phyloP scores from a whole-genome alignment of 768 basidiomycete species.

The Lyophyllum atratum region DNA sequence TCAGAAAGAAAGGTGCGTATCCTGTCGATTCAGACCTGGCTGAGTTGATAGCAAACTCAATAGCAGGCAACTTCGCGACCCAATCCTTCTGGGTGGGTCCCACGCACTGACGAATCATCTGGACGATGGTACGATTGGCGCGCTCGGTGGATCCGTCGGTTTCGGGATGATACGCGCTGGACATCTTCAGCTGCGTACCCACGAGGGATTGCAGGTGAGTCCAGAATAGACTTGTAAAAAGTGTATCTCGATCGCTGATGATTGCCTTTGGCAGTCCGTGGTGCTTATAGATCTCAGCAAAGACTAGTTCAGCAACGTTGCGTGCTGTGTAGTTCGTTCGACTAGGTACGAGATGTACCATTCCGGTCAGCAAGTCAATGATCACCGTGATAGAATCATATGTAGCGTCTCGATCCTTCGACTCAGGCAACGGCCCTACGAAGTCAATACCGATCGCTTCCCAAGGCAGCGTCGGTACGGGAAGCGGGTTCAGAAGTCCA shows the following conservation, averaged over 20 bases:
- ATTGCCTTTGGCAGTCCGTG: constrained; percentile 29
- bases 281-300: constrained; percentile 22
- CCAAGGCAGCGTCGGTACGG: constrained; percentile 10
- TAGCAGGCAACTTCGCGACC: constrained; percentile 26
- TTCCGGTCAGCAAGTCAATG: constrained; percentile 17
- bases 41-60: constrained; percentile 40
- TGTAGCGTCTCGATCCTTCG: constrained; percentile 12
- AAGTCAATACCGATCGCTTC: constrained; percentile 16
- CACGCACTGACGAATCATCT: constrained; percentile 28
- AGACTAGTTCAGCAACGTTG: constrained; percentile 21
- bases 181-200: constrained; percentile 27
- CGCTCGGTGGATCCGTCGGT: constrained; percentile 31
- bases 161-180: constrained; percentile 20
- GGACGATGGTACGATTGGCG: constrained; percentile 29
- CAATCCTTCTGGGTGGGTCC: constrained; percentile 26
- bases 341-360: constrained; percentile 20
- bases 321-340: constrained; percentile 14
- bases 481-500: constrained; percentile 20
- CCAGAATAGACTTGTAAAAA: constrained; percentile 15
- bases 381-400: constrained; percentile 24
- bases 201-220: constrained; percentile 16
- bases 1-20: constrained; percentile 32
- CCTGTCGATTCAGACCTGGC: constrained; percentile 34
- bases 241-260: constrained; percentile 22
- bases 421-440: constrained; percentile 19